Conservation (phyloP, 306 rosid genomes). For the Ormosia semicastrata region DNA sequence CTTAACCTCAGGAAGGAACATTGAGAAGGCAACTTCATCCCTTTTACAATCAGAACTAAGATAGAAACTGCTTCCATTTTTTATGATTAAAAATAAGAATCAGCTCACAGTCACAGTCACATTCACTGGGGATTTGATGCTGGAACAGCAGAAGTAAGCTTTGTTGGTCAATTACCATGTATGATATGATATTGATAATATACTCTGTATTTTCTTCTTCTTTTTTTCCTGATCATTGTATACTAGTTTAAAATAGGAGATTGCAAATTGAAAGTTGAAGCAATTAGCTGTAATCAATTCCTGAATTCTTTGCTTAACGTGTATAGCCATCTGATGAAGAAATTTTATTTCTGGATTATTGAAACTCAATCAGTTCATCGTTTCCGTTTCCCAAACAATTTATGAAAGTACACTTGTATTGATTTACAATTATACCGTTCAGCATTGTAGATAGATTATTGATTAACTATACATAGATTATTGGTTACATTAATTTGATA, state of each 20-base stretch:
- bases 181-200: neutral
- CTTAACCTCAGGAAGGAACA: slow-evolving; percentile 28
- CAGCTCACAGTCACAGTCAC: neutral
- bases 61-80: neutral
- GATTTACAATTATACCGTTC: neutral
- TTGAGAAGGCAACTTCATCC: slow-evolving; percentile 50
- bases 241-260: neutral
- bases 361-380: neutral
- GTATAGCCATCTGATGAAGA: neutral
- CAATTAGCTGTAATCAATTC: neutral
- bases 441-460: neutral
- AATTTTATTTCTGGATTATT: neutral
- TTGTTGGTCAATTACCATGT: slow-evolving; percentile 1
- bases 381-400: slow-evolving; percentile 4
- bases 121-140: neutral
- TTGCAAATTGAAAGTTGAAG: neutral
- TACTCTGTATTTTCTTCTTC: neutral
- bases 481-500: too few relatives aligned
- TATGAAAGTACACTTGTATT: neutral
- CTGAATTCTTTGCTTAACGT: neutral
- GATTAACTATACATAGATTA: too few relatives aligned
- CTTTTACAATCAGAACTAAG: slow-evolving; percentile 34
- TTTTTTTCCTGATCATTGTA: neutral
- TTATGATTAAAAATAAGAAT: neutral
- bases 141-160: slow-evolving; percentile 21